These are phyloP conservation scores for Colletotrichum theobromicola DNA, from an alignment of 2,329 filamentous ascomycete species.

Conservation along the genomic window DNA sequence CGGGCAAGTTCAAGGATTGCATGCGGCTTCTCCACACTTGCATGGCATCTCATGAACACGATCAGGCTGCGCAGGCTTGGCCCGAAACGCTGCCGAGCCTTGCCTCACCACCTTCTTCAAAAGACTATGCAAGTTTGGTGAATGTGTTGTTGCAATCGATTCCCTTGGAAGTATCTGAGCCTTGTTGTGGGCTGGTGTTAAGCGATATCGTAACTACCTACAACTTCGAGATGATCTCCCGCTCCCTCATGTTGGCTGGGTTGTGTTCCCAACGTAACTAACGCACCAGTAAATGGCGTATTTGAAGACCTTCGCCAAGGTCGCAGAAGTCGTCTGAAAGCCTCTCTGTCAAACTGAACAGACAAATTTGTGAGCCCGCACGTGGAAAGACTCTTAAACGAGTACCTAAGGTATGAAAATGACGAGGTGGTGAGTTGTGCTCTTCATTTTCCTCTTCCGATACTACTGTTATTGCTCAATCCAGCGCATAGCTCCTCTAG, in stretches of 20 bases:
- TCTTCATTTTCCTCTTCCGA: neutral
- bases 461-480: accelerated
- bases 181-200: neutral
- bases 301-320: too few relatives aligned
- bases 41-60: neutral
- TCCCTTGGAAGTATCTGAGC: too few relatives aligned
- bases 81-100: neutral
- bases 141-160: too few relatives aligned
- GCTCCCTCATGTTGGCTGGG: neutral
- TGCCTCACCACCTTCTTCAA: neutral
- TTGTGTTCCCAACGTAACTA: neutral
- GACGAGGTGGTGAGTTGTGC: too few relatives aligned
- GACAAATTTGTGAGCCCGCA: too few relatives aligned
- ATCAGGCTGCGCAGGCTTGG: neutral
- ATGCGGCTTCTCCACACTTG: neutral
- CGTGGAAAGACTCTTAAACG: too few relatives aligned
- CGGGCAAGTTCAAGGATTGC: neutral
- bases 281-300: neutral
- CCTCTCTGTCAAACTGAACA: too few relatives aligned
- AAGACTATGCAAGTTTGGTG: neutral
- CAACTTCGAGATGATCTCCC: neutral
- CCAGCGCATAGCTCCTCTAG: accelerated
- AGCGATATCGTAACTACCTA: neutral
- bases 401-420: too few relatives aligned
- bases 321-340: too few relatives aligned